Evolutionary conservation across 495 filamentous ascomycete species (phyloP), one percentile per base, ranked within the genome.

Genomic region (Articulospora tetracladia): DNA sequence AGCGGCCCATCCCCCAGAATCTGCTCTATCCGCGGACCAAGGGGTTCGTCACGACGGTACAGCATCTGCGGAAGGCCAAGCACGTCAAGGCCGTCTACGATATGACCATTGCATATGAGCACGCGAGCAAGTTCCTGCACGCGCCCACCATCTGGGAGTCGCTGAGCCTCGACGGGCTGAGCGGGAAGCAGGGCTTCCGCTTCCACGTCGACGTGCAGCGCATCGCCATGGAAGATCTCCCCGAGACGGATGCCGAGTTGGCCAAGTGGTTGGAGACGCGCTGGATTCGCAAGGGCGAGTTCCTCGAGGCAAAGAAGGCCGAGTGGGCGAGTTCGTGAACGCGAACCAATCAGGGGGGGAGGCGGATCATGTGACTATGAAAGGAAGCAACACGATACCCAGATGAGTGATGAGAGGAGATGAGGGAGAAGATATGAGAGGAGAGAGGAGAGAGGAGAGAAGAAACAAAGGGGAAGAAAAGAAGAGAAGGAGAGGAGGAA

Each of bases 41-140:
- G 60, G 81, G 80, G 36, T 82, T 84, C 66, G 74, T 85, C 34
- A 73, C 81, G 15, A 79, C 77, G 0, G 78, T 83, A 25, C 76
- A 79, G 61, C 76, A 79, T 22, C 65, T 85, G 56, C 74, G 82
- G 41, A 69, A 71, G 41, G 72, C 77, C 10, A 70, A 73, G 19
- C 80, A 83, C 32, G 71, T 85, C 39, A 81, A 77, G 61, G 80
- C 80, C 17, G 77, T 85, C 28, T 84, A 84, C 71, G 82, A 85
- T 62, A 70, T 83, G 15, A 82, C 79, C 0, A 74, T 84, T 56
- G 80, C 80, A 46, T 85, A 84, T 68, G 73, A 77, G 26, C 70
- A 72, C 17, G 48, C 71, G 15, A 72, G 70, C 17, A 71, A 65
- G 53, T 84, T 83, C 60, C 72, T 78, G 34, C 60, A 68, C 19